Conservation (phyloP, 495 filamentous ascomycete species). For the Trichoderma parareesei region DNA sequence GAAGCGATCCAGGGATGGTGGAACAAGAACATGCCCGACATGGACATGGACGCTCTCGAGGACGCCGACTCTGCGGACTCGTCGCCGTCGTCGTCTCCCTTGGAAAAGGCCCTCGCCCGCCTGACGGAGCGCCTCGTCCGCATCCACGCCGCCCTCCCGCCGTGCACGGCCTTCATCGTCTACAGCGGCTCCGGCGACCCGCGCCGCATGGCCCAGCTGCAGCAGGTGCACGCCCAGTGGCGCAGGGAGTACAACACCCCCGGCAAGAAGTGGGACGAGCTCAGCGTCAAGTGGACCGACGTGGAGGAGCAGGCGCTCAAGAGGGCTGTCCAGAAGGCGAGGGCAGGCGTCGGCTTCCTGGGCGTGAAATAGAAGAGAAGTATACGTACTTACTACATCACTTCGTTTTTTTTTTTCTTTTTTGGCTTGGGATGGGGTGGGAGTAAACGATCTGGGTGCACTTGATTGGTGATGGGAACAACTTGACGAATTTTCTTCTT, state of each 20-base stretch:
- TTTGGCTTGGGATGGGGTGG: no score
- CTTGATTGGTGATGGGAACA: no score
- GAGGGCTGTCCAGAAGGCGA: conserved; percentile 58
- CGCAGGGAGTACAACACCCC: conserved; percentile 64
- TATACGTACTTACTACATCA: no score
- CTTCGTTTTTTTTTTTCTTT: no score
- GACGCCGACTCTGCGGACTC: neutral
- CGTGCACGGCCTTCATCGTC: conserved; percentile 79
- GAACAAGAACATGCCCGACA: conserved; percentile 36
- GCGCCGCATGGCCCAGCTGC: conserved; percentile 63
- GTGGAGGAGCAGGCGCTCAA: conserved; percentile 70
- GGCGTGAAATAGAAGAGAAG: conserved; percentile 62
- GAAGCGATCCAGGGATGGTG: conserved; percentile 79
- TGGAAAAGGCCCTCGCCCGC: conserved; percentile 40
- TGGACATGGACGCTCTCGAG: conserved; percentile 12
- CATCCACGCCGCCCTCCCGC: conserved; percentile 69
- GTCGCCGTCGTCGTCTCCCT: conserved; percentile 29
- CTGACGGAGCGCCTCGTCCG: conserved; percentile 49
- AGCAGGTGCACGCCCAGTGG: conserved; percentile 63
- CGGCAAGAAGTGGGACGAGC: conserved; percentile 75
- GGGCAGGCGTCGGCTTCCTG: conserved; percentile 75
- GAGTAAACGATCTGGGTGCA: no score
- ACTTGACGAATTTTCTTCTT: no score
- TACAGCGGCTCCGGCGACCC: conserved; percentile 88
- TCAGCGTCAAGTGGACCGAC: conserved; percentile 88